Conservation (phyloP, 148 eudicot species). For the Nepenthes mirabilis region DNA sequence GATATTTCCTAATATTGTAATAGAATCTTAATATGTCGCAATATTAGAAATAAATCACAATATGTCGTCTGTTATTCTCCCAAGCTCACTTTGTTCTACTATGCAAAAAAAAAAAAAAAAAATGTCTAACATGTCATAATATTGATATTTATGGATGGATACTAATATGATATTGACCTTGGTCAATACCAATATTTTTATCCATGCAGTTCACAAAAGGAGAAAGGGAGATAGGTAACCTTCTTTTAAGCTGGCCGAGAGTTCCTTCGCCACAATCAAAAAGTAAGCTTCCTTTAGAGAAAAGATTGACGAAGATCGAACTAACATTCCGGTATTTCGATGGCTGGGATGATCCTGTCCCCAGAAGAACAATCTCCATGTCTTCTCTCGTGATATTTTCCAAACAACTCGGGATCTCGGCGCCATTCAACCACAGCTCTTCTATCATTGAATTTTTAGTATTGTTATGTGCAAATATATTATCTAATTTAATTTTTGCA, state of each 20-base stretch:
- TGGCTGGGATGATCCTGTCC: constrained; percentile 98
- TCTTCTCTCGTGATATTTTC: constrained; percentile 77
- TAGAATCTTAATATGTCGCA: too few relatives aligned
- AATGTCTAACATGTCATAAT: too few relatives aligned
- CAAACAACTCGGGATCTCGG: constrained; percentile 58
- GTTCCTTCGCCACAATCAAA: constrained; percentile 98
- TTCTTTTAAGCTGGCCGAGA: constrained; percentile 88
- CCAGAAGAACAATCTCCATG: constrained; percentile 86
- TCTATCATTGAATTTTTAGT: constrained; percentile 19
- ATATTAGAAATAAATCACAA: too few relatives aligned
- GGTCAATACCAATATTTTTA: too few relatives aligned
- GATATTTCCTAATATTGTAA: too few relatives aligned
- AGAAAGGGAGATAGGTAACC: constrained; percentile 24
- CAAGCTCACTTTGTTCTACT: too few relatives aligned
- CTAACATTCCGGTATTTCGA: constrained; percentile 95
- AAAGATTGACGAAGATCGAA: constrained; percentile 77
- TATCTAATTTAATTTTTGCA: constrained; percentile 10
- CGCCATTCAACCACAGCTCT: constrained; percentile 67
- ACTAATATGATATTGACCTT: too few relatives aligned
- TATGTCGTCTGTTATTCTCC: too few relatives aligned
- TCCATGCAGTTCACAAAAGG: background rate
- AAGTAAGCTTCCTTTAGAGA: constrained; percentile 73
- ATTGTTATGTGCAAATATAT: constrained; percentile 5
- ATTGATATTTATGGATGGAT: too few relatives aligned
- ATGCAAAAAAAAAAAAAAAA: too few relatives aligned